Evolutionary conservation across 2,329 filamentous ascomycete genomes (phyloP).

Genomic region (Tolypocladium amazonense): DNA sequence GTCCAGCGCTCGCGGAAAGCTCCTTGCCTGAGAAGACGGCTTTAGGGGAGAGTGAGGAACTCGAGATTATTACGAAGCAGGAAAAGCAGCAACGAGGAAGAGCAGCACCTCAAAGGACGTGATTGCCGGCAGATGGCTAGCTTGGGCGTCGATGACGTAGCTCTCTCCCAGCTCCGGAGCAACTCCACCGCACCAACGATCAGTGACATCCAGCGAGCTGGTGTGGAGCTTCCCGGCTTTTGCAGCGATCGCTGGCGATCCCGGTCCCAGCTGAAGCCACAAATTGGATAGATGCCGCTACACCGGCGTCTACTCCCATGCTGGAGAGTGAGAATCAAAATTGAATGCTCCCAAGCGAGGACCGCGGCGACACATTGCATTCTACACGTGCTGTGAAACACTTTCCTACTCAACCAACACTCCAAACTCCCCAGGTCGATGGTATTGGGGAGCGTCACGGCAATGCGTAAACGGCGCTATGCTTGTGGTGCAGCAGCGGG

Average conservation of each 20-base stretch:
- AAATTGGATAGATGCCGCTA: too few relatives aligned
- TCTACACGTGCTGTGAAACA: too few relatives aligned
- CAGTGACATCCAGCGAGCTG: background rate
- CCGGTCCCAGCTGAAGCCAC: background rate
- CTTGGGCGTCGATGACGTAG: background rate
- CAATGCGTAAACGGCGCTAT: conserved; percentile 5
- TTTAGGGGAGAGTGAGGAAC: background rate
- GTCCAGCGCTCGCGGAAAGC: background rate
- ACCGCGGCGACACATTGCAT: too few relatives aligned
- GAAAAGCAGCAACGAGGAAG: background rate
- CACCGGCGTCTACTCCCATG: too few relatives aligned
- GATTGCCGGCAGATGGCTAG: background rate
- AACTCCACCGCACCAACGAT: background rate
- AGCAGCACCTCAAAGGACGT: background rate
- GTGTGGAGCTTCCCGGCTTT: background rate
- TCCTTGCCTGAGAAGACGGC: background rate
- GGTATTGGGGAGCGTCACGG: background rate
- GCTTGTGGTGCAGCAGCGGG: background rate
- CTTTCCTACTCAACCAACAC: too few relatives aligned
- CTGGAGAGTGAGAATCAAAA: too few relatives aligned
- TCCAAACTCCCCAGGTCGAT: too few relatives aligned
- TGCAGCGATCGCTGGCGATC: background rate
- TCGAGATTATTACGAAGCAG: background rate
- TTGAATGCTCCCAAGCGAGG: too few relatives aligned
- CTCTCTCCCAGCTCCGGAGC: background rate